Evolutionary conservation across 2,329 filamentous ascomycete species (phyloP), one percentile per base, ranked within the genome.

Genomic region (Rhexocercosporidium sp.): DNA sequence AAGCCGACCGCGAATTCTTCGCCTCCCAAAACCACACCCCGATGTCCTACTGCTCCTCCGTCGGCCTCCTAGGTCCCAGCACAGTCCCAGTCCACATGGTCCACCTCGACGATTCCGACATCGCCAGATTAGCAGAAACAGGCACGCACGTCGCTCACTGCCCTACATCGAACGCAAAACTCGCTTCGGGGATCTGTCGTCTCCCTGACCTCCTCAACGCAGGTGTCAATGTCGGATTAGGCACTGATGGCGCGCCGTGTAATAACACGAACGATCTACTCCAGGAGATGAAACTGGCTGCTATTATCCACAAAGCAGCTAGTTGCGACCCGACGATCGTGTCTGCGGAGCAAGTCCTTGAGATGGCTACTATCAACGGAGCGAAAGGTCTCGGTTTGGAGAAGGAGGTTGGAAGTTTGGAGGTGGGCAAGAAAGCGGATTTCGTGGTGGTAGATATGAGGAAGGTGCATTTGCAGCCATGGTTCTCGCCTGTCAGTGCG

Each of bases 391-490:
- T 69, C 3, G 66, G 64, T 12, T 53, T 70, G 11, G n/a, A 53
- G 3, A 56, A 46, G 2, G 39, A 44, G 22, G 65, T 69, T 57
- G 69, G 66, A 20, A 70, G 69, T 49, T 72, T 90, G 65, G 79
- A 81, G 69, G 76, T 74, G 0, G 87, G 86, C 0, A 78, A 83
- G 72, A 78, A 81, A 70, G 88, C 88, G 0, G 87, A 90, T 69
- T 86, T 90, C 64, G 83, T 84, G 11, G 77, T 85, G 0, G 78
- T 85, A 51, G 81, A 86, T 60, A 82, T 86, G 29, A 62, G 41
- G 31, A 63, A 31, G 12, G 41, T 54, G 2, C 61, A 68, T 62
- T 3, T 67, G 31, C 66, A 68, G 41, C 69, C 63, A 3, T 69
- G 60, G 18, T 65, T 69, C 41, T 66, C 60, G 27, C 74, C 81